Base-by-base conservation (phyloP, 495 filamentous ascomycete genomes). In the Daldinia loculata region DNA sequence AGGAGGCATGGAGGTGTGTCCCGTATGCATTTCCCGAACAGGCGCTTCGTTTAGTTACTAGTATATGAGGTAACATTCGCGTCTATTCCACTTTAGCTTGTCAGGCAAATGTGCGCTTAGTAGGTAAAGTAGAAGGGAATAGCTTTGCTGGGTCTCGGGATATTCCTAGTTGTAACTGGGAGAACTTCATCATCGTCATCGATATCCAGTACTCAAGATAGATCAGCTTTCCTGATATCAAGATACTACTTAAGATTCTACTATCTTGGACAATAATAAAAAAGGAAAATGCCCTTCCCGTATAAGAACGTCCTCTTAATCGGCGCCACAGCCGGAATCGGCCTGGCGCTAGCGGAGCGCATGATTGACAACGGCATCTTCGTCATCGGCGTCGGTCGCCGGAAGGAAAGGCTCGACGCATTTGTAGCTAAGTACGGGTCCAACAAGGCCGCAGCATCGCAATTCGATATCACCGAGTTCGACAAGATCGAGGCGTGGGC, bases 291-390 rank as follows among this genome's bases (percentile, higher is more conserved):
- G 87, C 65, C 84, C 3, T 89, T 90, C 73, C 80, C 83, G 0
- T 93, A 92, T 77, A 89, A 90, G 66, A 89, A 86, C 62, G 86
- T 92, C 32, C 88, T 93, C 19, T 72, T 93, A 61, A 82, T 92
- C 57, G 91, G 92, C 27, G 90, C 90, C 39, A 93, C 91, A 12
- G 86, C 86, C 17, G 91, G 91, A 61, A 93, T 94, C 66, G 91
- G 92, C 53, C 75, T 81, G 26, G 89, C 88, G 0, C 79, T 94
- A 27, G 88, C 90, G 3, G 83, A 84, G 63, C 88, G 85, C 62
- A 77, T 93, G 66, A 81, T 93, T 15, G 75, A 85, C 26, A 84
- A 86, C 56, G 90, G 88, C 27, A 82, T 83, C 74, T 80, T 82
- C 51, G 84, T 93, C 15, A 86, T 92, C 26, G 84, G 86, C 15